phyloP scores from a whole-genome alignment of 2,329 filamentous ascomycete species.

The Phoma herbarum region DNA sequence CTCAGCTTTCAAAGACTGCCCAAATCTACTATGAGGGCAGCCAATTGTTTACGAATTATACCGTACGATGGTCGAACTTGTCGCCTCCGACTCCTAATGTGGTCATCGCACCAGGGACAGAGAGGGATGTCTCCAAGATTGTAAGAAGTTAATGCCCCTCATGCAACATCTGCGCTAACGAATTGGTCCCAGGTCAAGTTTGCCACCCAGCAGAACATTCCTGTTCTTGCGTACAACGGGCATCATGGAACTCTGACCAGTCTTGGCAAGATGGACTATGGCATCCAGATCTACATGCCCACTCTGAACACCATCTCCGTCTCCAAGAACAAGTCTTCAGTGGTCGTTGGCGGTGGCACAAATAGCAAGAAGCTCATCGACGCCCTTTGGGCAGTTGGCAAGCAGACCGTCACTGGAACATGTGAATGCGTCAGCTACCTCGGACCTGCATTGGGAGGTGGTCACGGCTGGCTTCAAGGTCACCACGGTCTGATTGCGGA shows the following conservation, averaged over 20 bases:
- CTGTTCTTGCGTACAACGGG: constrained; percentile 64
- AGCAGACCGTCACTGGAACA: constrained; percentile 55
- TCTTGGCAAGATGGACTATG: constrained; percentile 58
- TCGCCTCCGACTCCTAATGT: constrained; percentile 31
- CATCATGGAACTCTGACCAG: constrained; percentile 62
- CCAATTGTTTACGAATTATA: constrained; percentile 23
- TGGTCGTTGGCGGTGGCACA: constrained; percentile 60
- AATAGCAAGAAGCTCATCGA: constrained; percentile 59
- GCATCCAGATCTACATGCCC: constrained; percentile 61
- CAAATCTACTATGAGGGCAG: constrained; percentile 31
- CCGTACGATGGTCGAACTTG: constrained; percentile 32
- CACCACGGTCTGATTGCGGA: constrained; percentile 63
- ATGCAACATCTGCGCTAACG: neutral
- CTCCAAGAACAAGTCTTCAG: constrained; percentile 55
- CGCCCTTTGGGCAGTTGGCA: constrained; percentile 60
- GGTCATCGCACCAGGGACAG: constrained; percentile 30
- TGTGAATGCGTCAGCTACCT: constrained; percentile 62
- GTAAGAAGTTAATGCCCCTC: constrained; percentile 13
- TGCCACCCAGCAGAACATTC: constrained; percentile 57
- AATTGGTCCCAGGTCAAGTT: constrained; percentile 53
- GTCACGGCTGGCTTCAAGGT: constrained; percentile 65
- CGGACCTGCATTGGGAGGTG: constrained; percentile 65
- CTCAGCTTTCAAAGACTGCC: constrained; percentile 24
- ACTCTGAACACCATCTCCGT: constrained; percentile 57
- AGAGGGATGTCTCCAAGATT: constrained; percentile 33